These are phyloP conservation scores for Solanum arcanum DNA, from an alignment of 257 asterid genomes.

Conservation along the genomic window DNA sequence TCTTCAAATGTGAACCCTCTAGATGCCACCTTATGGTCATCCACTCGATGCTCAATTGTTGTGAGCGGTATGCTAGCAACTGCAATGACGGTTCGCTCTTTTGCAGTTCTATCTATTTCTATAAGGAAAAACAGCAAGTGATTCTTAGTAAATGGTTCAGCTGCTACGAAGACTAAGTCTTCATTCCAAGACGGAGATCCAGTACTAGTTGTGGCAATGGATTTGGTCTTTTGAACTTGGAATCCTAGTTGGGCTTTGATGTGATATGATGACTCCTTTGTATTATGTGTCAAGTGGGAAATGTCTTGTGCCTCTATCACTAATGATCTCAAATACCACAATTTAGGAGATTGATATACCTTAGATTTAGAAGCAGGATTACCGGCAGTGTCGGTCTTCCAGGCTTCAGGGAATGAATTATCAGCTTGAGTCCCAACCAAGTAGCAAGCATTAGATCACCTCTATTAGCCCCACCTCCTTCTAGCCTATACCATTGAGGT, in stretches of 20 bases:
- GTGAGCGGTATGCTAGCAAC: slow-evolving; percentile 43
- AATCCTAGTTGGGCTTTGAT: slow-evolving; percentile 59
- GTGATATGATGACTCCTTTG: slow-evolving; percentile 34
- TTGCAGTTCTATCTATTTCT: slow-evolving; percentile 28
- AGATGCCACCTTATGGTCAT: slow-evolving; percentile 58
- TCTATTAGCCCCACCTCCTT: slow-evolving; percentile 75
- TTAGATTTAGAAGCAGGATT: slow-evolving; percentile 49
- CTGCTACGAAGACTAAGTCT: slow-evolving; percentile 61
- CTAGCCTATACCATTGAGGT: slow-evolving; percentile 87
- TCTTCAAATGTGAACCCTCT: slow-evolving; percentile 79
- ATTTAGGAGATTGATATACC: slow-evolving; percentile 75
- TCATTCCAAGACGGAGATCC: slow-evolving; percentile 81
- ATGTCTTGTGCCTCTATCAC: slow-evolving; percentile 72
- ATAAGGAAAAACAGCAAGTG: slow-evolving; percentile 26
- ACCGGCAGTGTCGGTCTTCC: slow-evolving; percentile 69
- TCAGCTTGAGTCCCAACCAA: slow-evolving; percentile 87
- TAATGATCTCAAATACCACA: slow-evolving; percentile 73
- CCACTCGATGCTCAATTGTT: slow-evolving; percentile 69
- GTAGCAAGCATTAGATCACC: slow-evolving; percentile 91
- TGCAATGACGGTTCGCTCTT: slow-evolving; percentile 40
- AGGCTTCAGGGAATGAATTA: slow-evolving; percentile 78
- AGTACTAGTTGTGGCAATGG: slow-evolving; percentile 11
- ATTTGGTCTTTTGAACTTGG: slow-evolving; percentile 56
- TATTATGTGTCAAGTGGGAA: slow-evolving; percentile 9
- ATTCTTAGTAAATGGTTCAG: slow-evolving; percentile 68